Conservation (phyloP, 139 green algal species). For the Micromonas commoda region DNA sequence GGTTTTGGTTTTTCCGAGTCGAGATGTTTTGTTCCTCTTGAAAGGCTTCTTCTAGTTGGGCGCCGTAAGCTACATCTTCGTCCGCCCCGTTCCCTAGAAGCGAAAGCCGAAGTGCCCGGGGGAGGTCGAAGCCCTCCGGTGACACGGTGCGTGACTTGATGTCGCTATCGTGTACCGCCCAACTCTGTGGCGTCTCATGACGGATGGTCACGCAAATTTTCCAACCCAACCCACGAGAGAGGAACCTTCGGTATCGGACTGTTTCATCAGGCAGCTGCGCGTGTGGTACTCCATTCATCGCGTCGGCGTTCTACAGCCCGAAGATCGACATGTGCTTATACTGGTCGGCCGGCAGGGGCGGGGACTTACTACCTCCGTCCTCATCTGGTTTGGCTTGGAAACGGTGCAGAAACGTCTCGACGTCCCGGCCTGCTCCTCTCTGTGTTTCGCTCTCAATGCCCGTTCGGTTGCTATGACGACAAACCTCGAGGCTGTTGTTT, state of each 20-base stretch:
- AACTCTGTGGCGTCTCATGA: no score
- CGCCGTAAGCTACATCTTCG: not conserved
- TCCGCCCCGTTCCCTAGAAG: conserved; percentile 26
- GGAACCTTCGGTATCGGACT: not conserved
- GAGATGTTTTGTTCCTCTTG: not conserved
- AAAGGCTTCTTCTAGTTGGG: conserved; percentile 24
- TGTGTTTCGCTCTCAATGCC: not conserved
- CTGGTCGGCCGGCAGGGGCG: not conserved
- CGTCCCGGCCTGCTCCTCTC: not conserved
- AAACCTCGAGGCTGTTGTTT: conserved; percentile 21
- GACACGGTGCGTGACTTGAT: no score
- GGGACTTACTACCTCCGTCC: conserved; percentile 12
- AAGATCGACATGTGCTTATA: conserved; percentile 7
- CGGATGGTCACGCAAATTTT: conserved; percentile 4
- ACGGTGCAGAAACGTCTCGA: conserved; percentile 19
- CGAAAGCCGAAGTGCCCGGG: not conserved
- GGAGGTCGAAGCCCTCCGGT: conserved; percentile 2
- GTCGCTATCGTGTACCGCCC: no score
- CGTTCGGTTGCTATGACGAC: conserved; percentile 12
- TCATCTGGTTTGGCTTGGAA: conserved; percentile 7
- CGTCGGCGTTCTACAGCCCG: conserved; percentile 18
- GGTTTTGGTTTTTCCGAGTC: no score
- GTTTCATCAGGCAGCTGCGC: conserved; percentile 23
- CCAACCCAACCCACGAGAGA: not conserved
- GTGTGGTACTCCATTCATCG: not conserved